Base-by-base conservation (phyloP, 1,284 basidiomycete species). In the Puccinia hordei region DNA sequence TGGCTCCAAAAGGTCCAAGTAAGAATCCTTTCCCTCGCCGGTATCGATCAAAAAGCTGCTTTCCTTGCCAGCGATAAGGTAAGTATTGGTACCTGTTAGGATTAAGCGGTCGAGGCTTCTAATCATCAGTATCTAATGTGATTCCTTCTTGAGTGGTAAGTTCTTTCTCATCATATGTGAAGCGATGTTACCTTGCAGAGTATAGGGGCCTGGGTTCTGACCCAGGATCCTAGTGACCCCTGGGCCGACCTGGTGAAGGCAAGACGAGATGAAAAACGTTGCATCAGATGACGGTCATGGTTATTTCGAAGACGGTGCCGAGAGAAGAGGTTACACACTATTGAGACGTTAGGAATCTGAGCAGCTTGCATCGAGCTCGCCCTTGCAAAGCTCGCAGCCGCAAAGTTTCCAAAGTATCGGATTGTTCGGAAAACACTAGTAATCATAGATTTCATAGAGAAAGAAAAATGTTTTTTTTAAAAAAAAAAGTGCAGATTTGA, bases 131-230 rank as follows among this genome's bases (percentile, higher is more conserved):
- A 22, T 24, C 17, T 9, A 30, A 46, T 38, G 41, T 19, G 46
- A 30, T n/a, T n/a, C n/a, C n/a, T n/a, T n/a, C n/a, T n/a, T n/a
- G n/a, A n/a, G n/a, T n/a, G n/a, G n/a, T 59, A 41, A 41, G 38
- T 41, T 4, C 38, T 59, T 38, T 27, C 44, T 68, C 44, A 1
- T 44, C 17, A 24, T 19, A 30, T 44, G 10, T 30, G 6, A 17
- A 38, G 61, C 24, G 33, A 61, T 66, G 73, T 17, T 68, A 90
- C 93, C 94, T 88, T 96, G 93, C 0, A 98, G 88, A 0, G 95
- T 96, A 86, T 93, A 95, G 82, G 92, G 91, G 3, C 94, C 92
- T 8, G 94, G 94, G 84, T 97, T 97, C 90, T 95, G 87, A 0
- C 87, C 88, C 1, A 89, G 85, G 69, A 89, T 84, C 33, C 88